phyloP scores from a whole-genome alignment of 306 rosid genomes.

The Cucurbita argyrosperma region DNA sequence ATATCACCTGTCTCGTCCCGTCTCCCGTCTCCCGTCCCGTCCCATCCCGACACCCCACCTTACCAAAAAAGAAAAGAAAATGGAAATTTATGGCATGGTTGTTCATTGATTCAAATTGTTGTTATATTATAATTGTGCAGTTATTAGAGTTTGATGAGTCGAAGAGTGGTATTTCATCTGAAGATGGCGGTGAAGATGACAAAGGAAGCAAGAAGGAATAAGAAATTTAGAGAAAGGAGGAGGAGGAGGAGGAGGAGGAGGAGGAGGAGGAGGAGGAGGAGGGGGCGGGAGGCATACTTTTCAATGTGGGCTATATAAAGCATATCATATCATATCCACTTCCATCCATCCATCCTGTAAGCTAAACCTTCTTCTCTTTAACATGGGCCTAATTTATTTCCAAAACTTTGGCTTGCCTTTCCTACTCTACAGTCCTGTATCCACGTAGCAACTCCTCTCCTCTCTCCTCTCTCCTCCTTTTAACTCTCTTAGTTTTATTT shows the following conservation, averaged over 20 bases:
- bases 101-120: background rate
- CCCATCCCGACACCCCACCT: background rate
- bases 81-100: background rate
- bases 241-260: too few relatives aligned
- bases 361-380: background rate
- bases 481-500: too few relatives aligned
- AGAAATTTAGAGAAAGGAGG: conserved; percentile 18
- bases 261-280: background rate
- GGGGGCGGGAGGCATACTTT: background rate
- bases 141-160: conserved; percentile 88
- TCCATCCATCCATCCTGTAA: conserved; percentile 1
- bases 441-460: too few relatives aligned
- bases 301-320: too few relatives aligned
- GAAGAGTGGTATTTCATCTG: conserved; percentile 29
- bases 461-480: too few relatives aligned
- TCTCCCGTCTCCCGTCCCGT: too few relatives aligned
- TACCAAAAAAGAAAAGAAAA: background rate
- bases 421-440: too few relatives aligned
- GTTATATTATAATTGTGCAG: conserved; percentile 18
- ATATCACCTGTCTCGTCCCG: background rate
- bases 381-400: too few relatives aligned
- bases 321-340: too few relatives aligned
- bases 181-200: conserved; percentile 26
- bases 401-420: too few relatives aligned
- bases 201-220: conserved; percentile 64